Base-by-base conservation (phyloP, 2,329 filamentous ascomycete genomes). In the Fusarium equiseti region DNA sequence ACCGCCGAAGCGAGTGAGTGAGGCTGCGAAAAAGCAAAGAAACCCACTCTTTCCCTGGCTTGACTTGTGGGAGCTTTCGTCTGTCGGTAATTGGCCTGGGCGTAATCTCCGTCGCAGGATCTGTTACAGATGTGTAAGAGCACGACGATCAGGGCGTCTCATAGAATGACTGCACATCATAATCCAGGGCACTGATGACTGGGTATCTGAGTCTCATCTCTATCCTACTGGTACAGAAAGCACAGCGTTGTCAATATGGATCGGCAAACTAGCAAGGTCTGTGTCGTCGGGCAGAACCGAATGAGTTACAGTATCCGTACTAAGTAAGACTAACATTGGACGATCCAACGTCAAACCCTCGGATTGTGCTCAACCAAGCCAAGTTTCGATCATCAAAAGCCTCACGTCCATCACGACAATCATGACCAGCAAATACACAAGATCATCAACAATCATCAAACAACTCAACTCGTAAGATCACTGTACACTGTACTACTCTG, bases 91-190 rank as follows among this genome's bases (percentile, higher is more conserved):
- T 59, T 51, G 51, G 49, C 20, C 66, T 58, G 54, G 48, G 49
- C 51, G 52, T 49, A 71, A 72, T 72, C 44, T 72, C 68, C 48
- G 73, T 74, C 64, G 56, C 73, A 75, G 63, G 60, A 63, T 35
- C 46, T 62, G 73, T 75, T 68, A 71, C 73, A 75, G 70, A 61
- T 63, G 42, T 66, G 71, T 72, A 53, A 68, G 68, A 70, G 65
- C 53, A 50, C 40, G 46, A 46, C 27, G 50, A 48, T 54, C 52
- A 53, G 49, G 38, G 38, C n/a, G 38, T 59, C 50, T 26, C 27
- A 29, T 13, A 16, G 16, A 51, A 29, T 26, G 35, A 52, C 55
- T 62, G 63, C 62, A 67, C 44, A 61, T 66, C 63, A 66, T 61
- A 48, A 63, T 63, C 22, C 31, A 53, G n/a, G 40, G 50, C 51